These are phyloP conservation scores for Lentinula boryana DNA, from an alignment of 768 basidiomycete species.

Conservation along the genomic window DNA sequence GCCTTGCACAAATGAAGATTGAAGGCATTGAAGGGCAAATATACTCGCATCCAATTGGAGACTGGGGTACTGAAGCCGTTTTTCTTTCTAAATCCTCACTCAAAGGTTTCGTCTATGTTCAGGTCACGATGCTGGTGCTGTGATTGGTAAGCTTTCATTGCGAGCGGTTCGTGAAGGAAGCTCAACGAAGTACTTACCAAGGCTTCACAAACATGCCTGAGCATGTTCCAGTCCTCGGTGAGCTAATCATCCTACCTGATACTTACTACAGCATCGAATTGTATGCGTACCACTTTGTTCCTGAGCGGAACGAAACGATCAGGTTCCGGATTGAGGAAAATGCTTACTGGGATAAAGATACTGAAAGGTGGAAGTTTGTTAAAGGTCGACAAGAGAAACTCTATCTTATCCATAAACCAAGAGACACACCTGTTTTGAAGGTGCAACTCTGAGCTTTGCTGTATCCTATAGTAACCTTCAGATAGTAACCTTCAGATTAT, in stretches of 20 bases:
- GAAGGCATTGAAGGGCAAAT: conserved; percentile 43
- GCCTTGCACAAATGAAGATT: conserved; percentile 35
- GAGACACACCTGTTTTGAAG: background rate
- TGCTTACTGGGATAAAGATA: conserved; percentile 32
- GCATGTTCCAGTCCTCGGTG: conserved; percentile 41
- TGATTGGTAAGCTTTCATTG: conserved; percentile 31
- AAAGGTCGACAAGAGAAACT: conserved; percentile 42
- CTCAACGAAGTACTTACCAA: conserved; percentile 9
- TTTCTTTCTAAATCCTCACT: background rate
- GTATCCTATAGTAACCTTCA: background rate
- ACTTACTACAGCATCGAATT: conserved; percentile 53
- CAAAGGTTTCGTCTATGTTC: background rate
- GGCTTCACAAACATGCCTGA: conserved; percentile 39
- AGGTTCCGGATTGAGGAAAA: conserved; percentile 41
- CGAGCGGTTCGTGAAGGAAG: too few species aligned
- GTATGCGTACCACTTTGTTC: conserved; percentile 41
- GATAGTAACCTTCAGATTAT: background rate
- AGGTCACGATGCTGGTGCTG: conserved; percentile 40
- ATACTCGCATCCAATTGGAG: conserved; percentile 50
- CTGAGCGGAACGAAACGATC: conserved; percentile 41
- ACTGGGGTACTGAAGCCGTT: conserved; percentile 30
- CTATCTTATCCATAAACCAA: conserved; percentile 30
- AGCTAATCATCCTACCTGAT: conserved; percentile 38
- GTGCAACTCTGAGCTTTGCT: background rate
- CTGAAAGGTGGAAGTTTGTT: conserved; percentile 40